These are phyloP conservation scores for Acanthamoeba lenticulata DNA, from an alignment of 208 protist genomes.

Conservation along the genomic window DNA sequence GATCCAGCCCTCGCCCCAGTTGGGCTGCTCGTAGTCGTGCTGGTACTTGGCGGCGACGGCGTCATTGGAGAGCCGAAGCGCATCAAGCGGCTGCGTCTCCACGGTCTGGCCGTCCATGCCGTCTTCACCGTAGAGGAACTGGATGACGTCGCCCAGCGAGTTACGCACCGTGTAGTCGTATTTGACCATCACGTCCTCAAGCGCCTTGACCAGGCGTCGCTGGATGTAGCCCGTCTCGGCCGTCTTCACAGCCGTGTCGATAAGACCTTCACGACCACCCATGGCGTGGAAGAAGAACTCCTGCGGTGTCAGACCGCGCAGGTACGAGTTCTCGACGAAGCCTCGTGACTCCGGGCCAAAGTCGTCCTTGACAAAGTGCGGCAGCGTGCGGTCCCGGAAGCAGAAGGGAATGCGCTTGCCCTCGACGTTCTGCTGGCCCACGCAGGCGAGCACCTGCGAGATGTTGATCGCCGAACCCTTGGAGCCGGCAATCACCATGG, in stretches of 20 bases:
- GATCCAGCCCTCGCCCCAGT: conserved; percentile 88
- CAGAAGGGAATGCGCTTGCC: conserved; percentile 98
- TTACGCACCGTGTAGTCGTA: conserved; percentile 99
- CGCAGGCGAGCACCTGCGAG: conserved; percentile 98
- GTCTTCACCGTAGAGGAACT: conserved; percentile 99
- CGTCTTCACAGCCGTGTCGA: conserved; percentile 99
- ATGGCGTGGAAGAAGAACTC: conserved; percentile 99
- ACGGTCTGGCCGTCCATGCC: conserved; percentile 96
- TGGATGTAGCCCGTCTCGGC: conserved; percentile 97
- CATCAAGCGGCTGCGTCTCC: conserved; percentile 84
- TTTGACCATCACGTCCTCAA: conserved; percentile 97
- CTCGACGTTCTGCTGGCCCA: conserved; percentile 99
- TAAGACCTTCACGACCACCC: conserved; percentile 97
- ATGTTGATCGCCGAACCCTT: conserved; percentile 99
- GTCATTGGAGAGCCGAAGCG: conserved; percentile 71
- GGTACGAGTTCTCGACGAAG: conserved; percentile 99
- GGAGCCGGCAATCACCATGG: conserved; percentile 78
- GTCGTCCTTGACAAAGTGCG: conserved; percentile 99
- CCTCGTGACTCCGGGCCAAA: conserved; percentile 96
- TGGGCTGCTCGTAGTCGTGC: conserved; percentile 18
- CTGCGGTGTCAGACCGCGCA: conserved; percentile 97
- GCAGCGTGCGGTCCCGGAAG: conserved; percentile 96
- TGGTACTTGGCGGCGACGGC: conserved; percentile 57
- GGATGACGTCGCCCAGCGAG: conserved; percentile 93
- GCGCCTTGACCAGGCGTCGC: conserved; percentile 94